Conservation (phyloP, 306 rosid species). For the Sicyos edulis region DNA sequence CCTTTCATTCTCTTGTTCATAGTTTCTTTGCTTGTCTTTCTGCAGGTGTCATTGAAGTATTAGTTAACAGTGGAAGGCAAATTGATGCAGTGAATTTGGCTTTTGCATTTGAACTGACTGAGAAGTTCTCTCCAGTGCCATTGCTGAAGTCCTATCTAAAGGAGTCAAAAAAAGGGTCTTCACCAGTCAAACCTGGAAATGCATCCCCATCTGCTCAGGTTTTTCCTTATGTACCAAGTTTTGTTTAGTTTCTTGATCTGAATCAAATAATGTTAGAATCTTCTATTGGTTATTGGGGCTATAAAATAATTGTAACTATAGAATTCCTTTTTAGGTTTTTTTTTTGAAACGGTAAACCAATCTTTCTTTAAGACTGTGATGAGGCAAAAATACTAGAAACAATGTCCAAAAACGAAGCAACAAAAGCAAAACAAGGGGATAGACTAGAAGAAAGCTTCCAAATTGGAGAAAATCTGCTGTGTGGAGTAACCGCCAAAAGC, state of each 20-base stretch:
- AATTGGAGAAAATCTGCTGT: no score
- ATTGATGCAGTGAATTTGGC: slow-evolving; percentile 96
- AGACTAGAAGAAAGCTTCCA: no score
- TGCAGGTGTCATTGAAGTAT: slow-evolving; percentile 79
- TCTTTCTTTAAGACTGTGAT: no score
- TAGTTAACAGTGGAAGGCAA: slow-evolving; percentile 83
- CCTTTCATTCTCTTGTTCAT: background rate
- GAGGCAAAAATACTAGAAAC: no score
- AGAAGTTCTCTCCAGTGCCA: slow-evolving; percentile 69
- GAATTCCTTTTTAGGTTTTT: no score
- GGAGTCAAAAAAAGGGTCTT: slow-evolving; percentile 74
- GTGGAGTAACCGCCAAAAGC: no score
- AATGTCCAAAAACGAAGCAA: no score
- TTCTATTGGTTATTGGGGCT: background rate
- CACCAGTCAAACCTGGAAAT: slow-evolving; percentile 67
- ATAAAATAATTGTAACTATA: background rate
- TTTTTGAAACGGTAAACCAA: no score
- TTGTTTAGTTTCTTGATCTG: background rate
- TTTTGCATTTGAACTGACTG: slow-evolving; percentile 75
- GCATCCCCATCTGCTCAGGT: slow-evolving; percentile 79
- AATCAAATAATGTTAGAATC: background rate
- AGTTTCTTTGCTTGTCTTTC: slow-evolving; percentile 25
- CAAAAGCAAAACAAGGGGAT: no score
- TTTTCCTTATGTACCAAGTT: slow-evolving; percentile 7
- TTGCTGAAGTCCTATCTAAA: slow-evolving; percentile 79